These are phyloP conservation scores for Sporothrix protearum DNA, from an alignment of 2,329 filamentous ascomycete genomes.

Conservation along the genomic window DNA sequence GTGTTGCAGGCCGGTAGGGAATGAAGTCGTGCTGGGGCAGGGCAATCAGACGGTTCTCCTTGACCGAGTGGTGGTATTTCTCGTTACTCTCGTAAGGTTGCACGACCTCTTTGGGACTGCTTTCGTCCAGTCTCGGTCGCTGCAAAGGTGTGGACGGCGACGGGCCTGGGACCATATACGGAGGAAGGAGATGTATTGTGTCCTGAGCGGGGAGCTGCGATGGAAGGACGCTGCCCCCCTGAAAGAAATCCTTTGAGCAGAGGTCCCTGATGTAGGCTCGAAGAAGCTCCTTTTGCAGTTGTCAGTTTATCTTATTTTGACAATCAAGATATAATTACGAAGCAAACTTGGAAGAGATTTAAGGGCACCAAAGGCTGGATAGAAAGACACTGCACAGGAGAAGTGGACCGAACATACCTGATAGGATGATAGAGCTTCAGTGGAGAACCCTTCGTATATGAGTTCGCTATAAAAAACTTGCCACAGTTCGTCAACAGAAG, in stretches of 20 bases:
- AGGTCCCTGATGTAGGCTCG: constrained; percentile 60
- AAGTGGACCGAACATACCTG: constrained; percentile 44
- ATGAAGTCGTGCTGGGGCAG: constrained; percentile 16
- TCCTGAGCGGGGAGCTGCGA: constrained; percentile 38
- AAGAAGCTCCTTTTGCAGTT: constrained; percentile 51
- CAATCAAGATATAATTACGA: not conserved
- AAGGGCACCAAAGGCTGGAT: not conserved
- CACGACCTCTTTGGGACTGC: constrained; percentile 38
- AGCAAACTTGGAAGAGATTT: not conserved
- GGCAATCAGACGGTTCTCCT: constrained; percentile 26
- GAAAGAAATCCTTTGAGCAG: constrained; percentile 46
- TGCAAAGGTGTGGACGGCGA: constrained; percentile 32
- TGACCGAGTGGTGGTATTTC: constrained; percentile 42
- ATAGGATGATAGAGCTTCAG: constrained; percentile 52
- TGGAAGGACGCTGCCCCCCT: constrained; percentile 44
- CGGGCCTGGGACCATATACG: constrained; percentile 42
- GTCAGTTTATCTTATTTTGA: not conserved
- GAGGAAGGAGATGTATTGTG: constrained; percentile 33
- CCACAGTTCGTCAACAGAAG: constrained; percentile 52
- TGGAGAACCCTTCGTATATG: constrained; percentile 56
- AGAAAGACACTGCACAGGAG: too few species aligned
- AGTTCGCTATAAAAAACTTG: constrained; percentile 57
- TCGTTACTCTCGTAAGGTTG: constrained; percentile 39
- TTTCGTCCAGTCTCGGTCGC: constrained; percentile 27
- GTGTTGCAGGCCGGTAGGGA: constrained; percentile 25